A percentile compares a stretch with the other conserved stretches of the same genome.
These are phyloP conservation scores for Globisporangium solare DNA, from an alignment of 352 stramenopile genomes.

Conservation along the genomic window DNA sequence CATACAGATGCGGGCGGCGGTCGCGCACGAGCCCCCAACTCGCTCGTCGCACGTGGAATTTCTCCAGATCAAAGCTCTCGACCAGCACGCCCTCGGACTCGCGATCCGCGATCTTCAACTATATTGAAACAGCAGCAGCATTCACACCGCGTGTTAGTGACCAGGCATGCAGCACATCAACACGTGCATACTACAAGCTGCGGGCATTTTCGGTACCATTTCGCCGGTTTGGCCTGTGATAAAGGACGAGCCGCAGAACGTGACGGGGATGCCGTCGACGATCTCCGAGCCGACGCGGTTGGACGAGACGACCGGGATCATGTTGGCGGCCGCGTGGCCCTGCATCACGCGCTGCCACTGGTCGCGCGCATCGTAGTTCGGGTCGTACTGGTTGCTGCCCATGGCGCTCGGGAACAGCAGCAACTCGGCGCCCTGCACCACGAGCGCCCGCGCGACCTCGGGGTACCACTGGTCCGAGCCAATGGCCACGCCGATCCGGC, in stretches of 20 bases:
- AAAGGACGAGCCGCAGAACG: slow-evolving; percentile 91
- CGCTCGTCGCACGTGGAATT: slow-evolving; percentile 81
- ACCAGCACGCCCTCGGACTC: slow-evolving; percentile 86
- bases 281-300: slow-evolving; percentile 87
- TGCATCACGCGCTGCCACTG: slow-evolving; percentile 93
- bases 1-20: slow-evolving; percentile 82
- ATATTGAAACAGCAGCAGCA: slow-evolving; percentile 9
- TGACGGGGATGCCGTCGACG: slow-evolving; percentile 75
- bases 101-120: slow-evolving; percentile 85
- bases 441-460: slow-evolving; percentile 83
- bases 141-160: slow-evolving; percentile 1
- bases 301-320: slow-evolving; percentile 88
- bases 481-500: slow-evolving; percentile 85
- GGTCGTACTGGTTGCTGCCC: slow-evolving; percentile 86
- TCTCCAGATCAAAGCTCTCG: slow-evolving; percentile 82
- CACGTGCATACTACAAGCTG: not conserved
- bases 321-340: slow-evolving; percentile 85
- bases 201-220: slow-evolving; percentile 48
- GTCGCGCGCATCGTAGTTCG: slow-evolving; percentile 79
- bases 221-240: slow-evolving; percentile 90
- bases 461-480: slow-evolving; percentile 93
- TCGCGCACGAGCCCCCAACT: slow-evolving; percentile 87
- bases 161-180: not conserved
- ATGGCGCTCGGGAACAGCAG: slow-evolving; percentile 79
- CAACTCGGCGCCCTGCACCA: slow-evolving; percentile 87